Evolutionary conservation across 768 basidiomycete genomes (phyloP).

Genomic region (Tricholoma sp.): DNA sequence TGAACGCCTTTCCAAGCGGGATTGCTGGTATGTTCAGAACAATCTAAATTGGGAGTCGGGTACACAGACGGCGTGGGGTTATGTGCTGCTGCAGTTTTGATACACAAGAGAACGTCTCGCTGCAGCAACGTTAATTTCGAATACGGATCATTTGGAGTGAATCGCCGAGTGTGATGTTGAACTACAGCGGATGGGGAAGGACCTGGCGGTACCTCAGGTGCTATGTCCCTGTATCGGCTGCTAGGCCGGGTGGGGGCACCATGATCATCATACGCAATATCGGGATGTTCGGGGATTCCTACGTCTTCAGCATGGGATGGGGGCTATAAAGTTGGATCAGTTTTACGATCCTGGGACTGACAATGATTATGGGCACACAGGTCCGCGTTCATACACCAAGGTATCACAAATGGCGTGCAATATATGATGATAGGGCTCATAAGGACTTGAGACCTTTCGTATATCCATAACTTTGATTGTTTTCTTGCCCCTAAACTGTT

Average conservation of each 20-base stretch:
- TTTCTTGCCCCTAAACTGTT: constrained; percentile 12
- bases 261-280: not conserved
- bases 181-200: not conserved
- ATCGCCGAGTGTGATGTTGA: not conserved
- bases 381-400: constrained; percentile 13
- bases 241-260: not conserved
- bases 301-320: not conserved
- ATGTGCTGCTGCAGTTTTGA: not conserved
- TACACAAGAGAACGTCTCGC: constrained; percentile 19
- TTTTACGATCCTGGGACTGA: not conserved
- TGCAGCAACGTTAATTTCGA: constrained; percentile 16
- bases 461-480: constrained; percentile 19
- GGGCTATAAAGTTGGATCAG: not conserved
- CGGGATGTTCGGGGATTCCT: not conserved
- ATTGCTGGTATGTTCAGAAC: not conserved
- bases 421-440: constrained; percentile 26
- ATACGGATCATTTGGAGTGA: constrained; percentile 14
- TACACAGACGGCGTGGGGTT: not conserved
- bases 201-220: not conserved
- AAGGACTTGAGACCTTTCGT: constrained; percentile 12
- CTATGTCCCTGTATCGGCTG: not conserved
- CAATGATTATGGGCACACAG: not conserved
- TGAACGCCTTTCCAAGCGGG: constrained; percentile 12
- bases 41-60: not conserved
- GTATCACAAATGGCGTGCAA: constrained; percentile 19